Conservation (phyloP, 805 yeast species). For the Metschnikowia chrysomelidarum region DNA sequence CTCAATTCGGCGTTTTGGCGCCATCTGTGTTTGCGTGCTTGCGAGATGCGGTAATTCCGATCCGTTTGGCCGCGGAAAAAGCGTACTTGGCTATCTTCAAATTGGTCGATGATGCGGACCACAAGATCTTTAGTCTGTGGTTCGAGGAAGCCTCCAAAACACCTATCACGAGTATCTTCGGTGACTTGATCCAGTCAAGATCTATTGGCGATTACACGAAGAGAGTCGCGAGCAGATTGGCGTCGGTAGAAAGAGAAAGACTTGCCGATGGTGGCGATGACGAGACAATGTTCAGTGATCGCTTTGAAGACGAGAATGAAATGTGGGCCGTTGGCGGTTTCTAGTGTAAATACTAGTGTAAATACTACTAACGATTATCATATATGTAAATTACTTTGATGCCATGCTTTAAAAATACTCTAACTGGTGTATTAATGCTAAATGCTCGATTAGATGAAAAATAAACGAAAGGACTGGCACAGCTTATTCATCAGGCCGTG, state of each 20-base stretch:
- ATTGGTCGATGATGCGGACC: slow-evolving; percentile 63
- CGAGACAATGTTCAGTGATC: slow-evolving; percentile 79
- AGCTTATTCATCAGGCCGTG: neutral
- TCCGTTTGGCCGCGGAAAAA: slow-evolving; percentile 92
- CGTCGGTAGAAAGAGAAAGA: slow-evolving; percentile 83
- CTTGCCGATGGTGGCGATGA: slow-evolving; percentile 87
- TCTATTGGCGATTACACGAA: slow-evolving; percentile 85
- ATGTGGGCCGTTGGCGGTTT: slow-evolving; percentile 82
- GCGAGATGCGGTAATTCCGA: slow-evolving; percentile 85
- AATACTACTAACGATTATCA: too few species aligned
- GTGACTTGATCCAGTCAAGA: slow-evolving; percentile 55
- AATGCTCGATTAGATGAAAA: too few species aligned
- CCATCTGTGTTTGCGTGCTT: slow-evolving; percentile 80
- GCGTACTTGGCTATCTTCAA: slow-evolving; percentile 72
- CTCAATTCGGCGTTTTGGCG: slow-evolving; percentile 54
- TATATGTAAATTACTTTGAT: too few species aligned
- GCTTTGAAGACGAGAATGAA: slow-evolving; percentile 81
- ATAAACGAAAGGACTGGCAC: neutral
- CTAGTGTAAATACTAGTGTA: slow-evolving; percentile 2
- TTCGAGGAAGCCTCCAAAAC: slow-evolving; percentile 40
- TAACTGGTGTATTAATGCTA: too few species aligned
- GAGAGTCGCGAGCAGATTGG: slow-evolving; percentile 86
- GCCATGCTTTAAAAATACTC: too few species aligned
- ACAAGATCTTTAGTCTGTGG: slow-evolving; percentile 63
- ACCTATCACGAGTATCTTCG: slow-evolving; percentile 42